phyloP scores from a whole-genome alignment of 1,284 basidiomycete genomes.

The Dichomitus squalens region DNA sequence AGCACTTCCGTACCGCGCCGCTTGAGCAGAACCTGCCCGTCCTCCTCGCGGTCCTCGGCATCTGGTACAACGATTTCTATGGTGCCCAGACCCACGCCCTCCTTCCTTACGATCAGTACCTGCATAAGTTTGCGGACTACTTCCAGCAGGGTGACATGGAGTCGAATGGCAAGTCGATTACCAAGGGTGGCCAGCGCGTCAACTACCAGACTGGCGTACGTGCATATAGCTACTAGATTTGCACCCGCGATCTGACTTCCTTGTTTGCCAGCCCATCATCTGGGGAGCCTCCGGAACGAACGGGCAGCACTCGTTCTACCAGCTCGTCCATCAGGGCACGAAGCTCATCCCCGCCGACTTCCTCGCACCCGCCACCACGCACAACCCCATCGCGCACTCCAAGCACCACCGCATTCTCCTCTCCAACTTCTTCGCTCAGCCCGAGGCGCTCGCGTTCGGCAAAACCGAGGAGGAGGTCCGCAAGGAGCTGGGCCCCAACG shows the following conservation, averaged over 20 bases:
- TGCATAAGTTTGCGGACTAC: conserved; percentile 99
- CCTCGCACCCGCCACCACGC: conserved; percentile 91
- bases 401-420: conserved; percentile 98
- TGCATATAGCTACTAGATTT: conserved; percentile 16
- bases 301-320: conserved; percentile 99
- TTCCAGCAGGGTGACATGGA: conserved; percentile 99
- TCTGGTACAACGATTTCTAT: conserved; percentile 99
- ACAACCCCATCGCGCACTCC: conserved; percentile 85
- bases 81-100: conserved; percentile 94
- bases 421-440: conserved; percentile 98
- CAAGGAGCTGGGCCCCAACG: conserved; percentile 75
- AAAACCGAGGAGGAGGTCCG: conserved; percentile 91
- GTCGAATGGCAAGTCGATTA: conserved; percentile 96
- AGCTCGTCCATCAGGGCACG: conserved; percentile 94
- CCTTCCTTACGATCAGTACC: conserved; percentile 97
- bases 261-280: conserved; percentile 78
- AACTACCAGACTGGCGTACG: conserved; percentile 94
- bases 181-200: conserved; percentile 91
- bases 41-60: conserved; percentile 86
- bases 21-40: conserved; percentile 94
- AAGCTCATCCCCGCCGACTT: conserved; percentile 95
- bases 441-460: conserved; percentile 96
- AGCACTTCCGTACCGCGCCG: conserved; percentile 90
- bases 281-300: conserved; percentile 99
- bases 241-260: background rate